phyloP scores from a whole-genome alignment of 768 basidiomycete genomes.

The Hericium coralloides region DNA sequence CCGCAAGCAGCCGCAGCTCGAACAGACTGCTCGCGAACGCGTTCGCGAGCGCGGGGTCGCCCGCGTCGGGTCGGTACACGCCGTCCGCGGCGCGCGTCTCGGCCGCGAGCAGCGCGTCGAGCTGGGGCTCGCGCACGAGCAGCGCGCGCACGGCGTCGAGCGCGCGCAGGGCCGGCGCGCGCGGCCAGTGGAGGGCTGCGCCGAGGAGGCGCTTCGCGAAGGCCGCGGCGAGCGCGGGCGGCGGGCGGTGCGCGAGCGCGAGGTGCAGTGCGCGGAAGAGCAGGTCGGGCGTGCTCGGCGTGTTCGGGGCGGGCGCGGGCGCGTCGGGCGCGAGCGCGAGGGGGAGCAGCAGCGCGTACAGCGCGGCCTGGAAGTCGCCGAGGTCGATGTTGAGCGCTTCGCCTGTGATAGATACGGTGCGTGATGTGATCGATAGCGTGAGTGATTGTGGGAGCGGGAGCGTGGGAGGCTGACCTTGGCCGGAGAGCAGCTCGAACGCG shows the following conservation, averaged over 20 bases:
- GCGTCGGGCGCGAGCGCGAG: slow-evolving; percentile 59
- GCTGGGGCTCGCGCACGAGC: slow-evolving; percentile 66
- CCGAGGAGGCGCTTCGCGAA: slow-evolving; percentile 89
- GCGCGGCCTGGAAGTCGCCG: slow-evolving; percentile 72
- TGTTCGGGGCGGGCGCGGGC: slow-evolving; percentile 38
- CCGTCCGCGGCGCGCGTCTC: slow-evolving; percentile 84
- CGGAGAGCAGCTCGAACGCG: slow-evolving; percentile 94
- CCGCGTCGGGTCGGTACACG: slow-evolving; percentile 73
- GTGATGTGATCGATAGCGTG: not conserved
- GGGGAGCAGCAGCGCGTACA: slow-evolving; percentile 77
- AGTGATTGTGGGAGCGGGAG: slow-evolving; percentile 6
- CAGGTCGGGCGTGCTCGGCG: slow-evolving; percentile 46
- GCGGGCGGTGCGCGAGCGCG: slow-evolving; percentile 56
- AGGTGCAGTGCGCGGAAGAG: slow-evolving; percentile 81
- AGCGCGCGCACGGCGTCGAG: slow-evolving; percentile 68
- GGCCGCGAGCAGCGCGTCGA: slow-evolving; percentile 79
- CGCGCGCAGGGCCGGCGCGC: slow-evolving; percentile 51
- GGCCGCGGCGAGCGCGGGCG: slow-evolving; percentile 76
- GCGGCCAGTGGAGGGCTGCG: slow-evolving; percentile 75
- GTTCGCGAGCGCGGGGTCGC: slow-evolving; percentile 80
- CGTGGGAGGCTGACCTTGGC: slow-evolving; percentile 57
- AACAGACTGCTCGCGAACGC: slow-evolving; percentile 82
- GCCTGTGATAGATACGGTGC: slow-evolving; percentile 35
- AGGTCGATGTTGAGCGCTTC: slow-evolving; percentile 98
- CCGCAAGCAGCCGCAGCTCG: slow-evolving; percentile 66